These are phyloP conservation scores for Sphaerobolus stellatus DNA, from an alignment of 1,284 basidiomycete species.

Conservation along the genomic window DNA sequence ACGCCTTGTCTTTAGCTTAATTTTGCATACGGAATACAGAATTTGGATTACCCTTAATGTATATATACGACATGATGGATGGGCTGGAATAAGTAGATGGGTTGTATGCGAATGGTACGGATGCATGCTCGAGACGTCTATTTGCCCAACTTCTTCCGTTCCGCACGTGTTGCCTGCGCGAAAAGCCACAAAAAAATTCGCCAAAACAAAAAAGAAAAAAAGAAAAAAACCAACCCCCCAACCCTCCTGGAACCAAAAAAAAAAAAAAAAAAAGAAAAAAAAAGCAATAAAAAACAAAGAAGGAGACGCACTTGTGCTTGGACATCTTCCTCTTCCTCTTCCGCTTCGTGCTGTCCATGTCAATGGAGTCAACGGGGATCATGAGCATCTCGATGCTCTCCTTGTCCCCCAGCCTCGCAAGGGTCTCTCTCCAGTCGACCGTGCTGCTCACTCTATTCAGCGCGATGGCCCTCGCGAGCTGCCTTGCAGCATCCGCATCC, in stretches of 20 bases:
- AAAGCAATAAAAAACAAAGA: slow-evolving; percentile 2
- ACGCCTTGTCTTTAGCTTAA: background rate
- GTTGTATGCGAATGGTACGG: background rate
- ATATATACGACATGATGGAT: background rate
- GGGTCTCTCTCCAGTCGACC: slow-evolving; percentile 60
- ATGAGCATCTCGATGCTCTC: slow-evolving; percentile 1
- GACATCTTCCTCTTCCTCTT: slow-evolving; percentile 88
- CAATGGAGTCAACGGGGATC: slow-evolving; percentile 30
- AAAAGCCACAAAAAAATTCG: background rate
- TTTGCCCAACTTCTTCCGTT: slow-evolving; percentile 25
- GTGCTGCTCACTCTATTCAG: slow-evolving; percentile 60
- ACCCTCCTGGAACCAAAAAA: slow-evolving; percentile 43
- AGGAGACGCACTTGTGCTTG: slow-evolving; percentile 78
- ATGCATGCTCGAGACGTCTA: slow-evolving; percentile 11
- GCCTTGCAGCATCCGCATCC: slow-evolving; percentile 73
- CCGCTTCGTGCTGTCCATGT: slow-evolving; percentile 73
- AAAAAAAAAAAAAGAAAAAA: slow-evolving; percentile 1
- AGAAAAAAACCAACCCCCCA: slow-evolving; percentile 27
- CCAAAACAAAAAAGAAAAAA: slow-evolving; percentile 14
- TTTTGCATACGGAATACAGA: background rate
- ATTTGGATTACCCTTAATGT: background rate
- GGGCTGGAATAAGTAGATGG: background rate
- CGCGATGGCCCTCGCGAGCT: slow-evolving; percentile 65
- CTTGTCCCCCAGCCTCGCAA: slow-evolving; percentile 53
- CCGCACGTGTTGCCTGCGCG: slow-evolving; percentile 31